Percentiles rank a stretch among this genome's conserved stretches.
phyloP scores from a whole-genome alignment of 179 eudicot genomes.

The Carnegiea gigantea region DNA sequence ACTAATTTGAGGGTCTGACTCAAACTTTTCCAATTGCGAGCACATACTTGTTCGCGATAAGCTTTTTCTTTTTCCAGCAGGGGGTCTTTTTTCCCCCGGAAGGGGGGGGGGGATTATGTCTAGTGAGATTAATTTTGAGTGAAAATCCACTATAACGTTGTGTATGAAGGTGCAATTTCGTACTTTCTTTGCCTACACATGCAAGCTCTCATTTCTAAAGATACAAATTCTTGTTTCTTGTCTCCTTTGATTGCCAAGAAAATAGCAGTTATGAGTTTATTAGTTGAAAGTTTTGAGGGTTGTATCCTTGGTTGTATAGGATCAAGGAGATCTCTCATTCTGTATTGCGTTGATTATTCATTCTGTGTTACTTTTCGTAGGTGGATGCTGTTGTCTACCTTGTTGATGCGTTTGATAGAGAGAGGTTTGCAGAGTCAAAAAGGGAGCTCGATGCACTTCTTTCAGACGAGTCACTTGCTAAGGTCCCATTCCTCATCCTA shows the following conservation, averaged over 20 bases:
- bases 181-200: too few relatives aligned
- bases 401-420: slow-evolving; percentile 18
- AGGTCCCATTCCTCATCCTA: slow-evolving; percentile 23
- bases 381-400: slow-evolving; percentile 28
- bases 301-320: not conserved
- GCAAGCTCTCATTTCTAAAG: too few relatives aligned
- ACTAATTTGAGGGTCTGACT: too few relatives aligned
- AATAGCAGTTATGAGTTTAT: not conserved
- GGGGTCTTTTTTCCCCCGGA: too few relatives aligned
- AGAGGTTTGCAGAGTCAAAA: slow-evolving; percentile 20
- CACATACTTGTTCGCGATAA: too few relatives aligned
- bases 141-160: not conserved
- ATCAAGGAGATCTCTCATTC: not conserved
- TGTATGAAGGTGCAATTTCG: not conserved
- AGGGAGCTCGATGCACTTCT: slow-evolving; percentile 22
- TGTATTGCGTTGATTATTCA: not conserved
- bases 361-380: not conserved
- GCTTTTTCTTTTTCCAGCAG: too few relatives aligned
- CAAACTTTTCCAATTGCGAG: too few relatives aligned
- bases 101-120: too few relatives aligned
- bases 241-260: not conserved
- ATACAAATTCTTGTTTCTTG: too few relatives aligned
- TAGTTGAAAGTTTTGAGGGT: not conserved
- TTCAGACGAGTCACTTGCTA: slow-evolving; percentile 13
- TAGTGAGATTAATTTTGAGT: too few relatives aligned